Percentiles rank a stretch among this genome's conserved stretches.
phyloP scores from a whole-genome alignment of 495 filamentous ascomycete genomes.

The Talaromyces thailandensis region DNA sequence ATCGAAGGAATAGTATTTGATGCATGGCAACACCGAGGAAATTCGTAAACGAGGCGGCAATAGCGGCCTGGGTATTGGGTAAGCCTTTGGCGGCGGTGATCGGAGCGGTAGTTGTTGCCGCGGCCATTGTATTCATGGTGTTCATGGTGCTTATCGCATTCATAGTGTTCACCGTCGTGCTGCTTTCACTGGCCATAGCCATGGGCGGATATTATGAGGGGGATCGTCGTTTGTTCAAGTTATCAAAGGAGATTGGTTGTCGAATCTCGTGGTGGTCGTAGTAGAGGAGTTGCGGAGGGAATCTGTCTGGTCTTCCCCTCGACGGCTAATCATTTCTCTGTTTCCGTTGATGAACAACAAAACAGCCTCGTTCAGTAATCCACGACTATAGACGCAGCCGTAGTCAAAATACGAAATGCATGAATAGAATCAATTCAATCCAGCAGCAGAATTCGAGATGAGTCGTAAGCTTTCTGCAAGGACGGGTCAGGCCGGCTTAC shows the following conservation, averaged over 20 bases:
- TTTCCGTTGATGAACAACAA: slow-evolving; percentile 1
- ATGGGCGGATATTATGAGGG: slow-evolving; percentile 18
- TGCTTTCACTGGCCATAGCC: slow-evolving; percentile 42
- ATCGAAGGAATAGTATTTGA: slow-evolving; percentile 83
- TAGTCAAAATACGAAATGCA: background rate
- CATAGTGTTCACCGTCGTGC: slow-evolving; percentile 19
- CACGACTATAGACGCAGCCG: background rate
- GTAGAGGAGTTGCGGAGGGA: slow-evolving; percentile 32
- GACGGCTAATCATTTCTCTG: slow-evolving; percentile 45
- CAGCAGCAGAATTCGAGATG: background rate
- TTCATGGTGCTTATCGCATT: slow-evolving; percentile 16
- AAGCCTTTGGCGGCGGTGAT: slow-evolving; percentile 33
- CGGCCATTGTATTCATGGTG: slow-evolving; percentile 27
- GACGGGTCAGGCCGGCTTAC: background rate
- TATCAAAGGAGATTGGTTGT: background rate
- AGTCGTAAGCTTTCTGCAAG: background rate
- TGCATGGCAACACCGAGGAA: slow-evolving; percentile 89
- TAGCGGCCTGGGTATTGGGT: slow-evolving; percentile 36
- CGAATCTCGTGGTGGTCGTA: slow-evolving; percentile 13
- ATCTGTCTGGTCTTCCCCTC: slow-evolving; percentile 40
- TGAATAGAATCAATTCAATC: background rate
- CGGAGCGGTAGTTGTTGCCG: slow-evolving; percentile 30
- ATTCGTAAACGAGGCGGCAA: slow-evolving; percentile 43
- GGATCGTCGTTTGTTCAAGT: background rate
- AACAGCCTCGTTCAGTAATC: background rate